These are phyloP conservation scores for Epicoccum sorghinum DNA, from an alignment of 2,329 filamentous ascomycete species.

Conservation along the genomic window DNA sequence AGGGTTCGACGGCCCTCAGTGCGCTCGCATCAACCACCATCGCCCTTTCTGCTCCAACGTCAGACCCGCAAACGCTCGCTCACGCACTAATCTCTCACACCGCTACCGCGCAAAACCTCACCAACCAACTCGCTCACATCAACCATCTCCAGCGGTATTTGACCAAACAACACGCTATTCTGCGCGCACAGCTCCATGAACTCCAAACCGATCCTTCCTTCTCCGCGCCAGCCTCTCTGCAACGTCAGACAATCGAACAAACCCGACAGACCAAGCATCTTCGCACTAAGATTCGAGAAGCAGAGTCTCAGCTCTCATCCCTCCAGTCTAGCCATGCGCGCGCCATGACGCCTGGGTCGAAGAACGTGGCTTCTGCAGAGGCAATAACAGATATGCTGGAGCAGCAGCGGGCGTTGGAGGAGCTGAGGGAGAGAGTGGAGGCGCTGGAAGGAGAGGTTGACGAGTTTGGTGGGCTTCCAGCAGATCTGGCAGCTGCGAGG, in stretches of 20 bases:
- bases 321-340: constrained; percentile 34
- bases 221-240: constrained; percentile 61
- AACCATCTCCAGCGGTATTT: constrained; percentile 43
- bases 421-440: constrained; percentile 64
- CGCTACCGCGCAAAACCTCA: constrained; percentile 36
- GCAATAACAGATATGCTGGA: constrained; percentile 65
- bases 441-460: constrained; percentile 67
- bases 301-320: constrained; percentile 53
- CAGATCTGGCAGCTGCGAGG: constrained; percentile 71
- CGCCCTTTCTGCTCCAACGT: constrained; percentile 42
- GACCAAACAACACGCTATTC: constrained; percentile 36
- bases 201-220: constrained; percentile 45
- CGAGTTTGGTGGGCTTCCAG: constrained; percentile 74
- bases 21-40: constrained; percentile 48
- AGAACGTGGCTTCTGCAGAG: constrained; percentile 49
- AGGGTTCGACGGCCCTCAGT: constrained; percentile 39
- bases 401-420: constrained; percentile 66
- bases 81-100: constrained; percentile 45
- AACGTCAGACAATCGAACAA: constrained; percentile 75
- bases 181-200: constrained; percentile 39
- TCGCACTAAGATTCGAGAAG: constrained; percentile 69
- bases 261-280: constrained; percentile 73
- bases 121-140: constrained; percentile 42
- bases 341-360: constrained; percentile 31
- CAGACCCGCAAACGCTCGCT: constrained; percentile 37